Evolutionary conservation across 208 protist species (phyloP).

Genomic region (Acanthamoeba royreba): DNA sequence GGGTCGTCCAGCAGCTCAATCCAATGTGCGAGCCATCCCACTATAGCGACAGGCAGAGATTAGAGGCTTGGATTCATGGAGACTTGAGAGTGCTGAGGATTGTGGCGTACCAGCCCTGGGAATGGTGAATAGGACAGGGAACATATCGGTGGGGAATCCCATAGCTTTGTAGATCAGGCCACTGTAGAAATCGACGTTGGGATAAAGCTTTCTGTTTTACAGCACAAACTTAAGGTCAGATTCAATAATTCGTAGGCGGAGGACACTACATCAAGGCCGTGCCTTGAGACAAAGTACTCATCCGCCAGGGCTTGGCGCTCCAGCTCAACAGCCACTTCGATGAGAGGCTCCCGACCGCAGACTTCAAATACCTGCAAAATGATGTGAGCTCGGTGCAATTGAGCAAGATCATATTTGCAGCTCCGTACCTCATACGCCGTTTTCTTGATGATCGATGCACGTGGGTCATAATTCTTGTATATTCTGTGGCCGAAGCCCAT

Average conservation of each 20-base stretch:
- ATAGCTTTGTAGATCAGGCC: constrained; percentile 76
- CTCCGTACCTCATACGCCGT: constrained; percentile 60
- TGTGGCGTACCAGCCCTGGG: constrained; percentile 63
- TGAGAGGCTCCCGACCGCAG: constrained; percentile 65
- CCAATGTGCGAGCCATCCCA: constrained; percentile 83
- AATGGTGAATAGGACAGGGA: constrained; percentile 83
- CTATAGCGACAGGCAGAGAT: no score
- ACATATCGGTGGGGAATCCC: constrained; percentile 77
- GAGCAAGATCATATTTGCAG: no score
- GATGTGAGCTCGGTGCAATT: no score
- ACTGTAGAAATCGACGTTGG: constrained; percentile 83
- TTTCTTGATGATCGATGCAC: constrained; percentile 76
- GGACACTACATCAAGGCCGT: not conserved
- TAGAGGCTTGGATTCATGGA: no score
- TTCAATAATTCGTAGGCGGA: not conserved
- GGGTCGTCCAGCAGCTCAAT: constrained; percentile 52
- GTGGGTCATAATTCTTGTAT: constrained; percentile 85
- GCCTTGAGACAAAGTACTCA: constrained; percentile 76
- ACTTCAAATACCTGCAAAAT: constrained; percentile 68
- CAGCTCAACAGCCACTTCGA: constrained; percentile 77
- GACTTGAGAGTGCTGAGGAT: no score
- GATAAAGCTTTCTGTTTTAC: constrained; percentile 76
- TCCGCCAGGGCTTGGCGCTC: constrained; percentile 78
- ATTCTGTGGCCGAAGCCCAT: constrained; percentile 85
- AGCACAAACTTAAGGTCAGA: no score